A percentile compares a stretch with the other conserved stretches of the same genome.
Conservation (phyloP, 2,329 filamentous ascomycete genomes). For the Aspergillus sp. region DNA sequence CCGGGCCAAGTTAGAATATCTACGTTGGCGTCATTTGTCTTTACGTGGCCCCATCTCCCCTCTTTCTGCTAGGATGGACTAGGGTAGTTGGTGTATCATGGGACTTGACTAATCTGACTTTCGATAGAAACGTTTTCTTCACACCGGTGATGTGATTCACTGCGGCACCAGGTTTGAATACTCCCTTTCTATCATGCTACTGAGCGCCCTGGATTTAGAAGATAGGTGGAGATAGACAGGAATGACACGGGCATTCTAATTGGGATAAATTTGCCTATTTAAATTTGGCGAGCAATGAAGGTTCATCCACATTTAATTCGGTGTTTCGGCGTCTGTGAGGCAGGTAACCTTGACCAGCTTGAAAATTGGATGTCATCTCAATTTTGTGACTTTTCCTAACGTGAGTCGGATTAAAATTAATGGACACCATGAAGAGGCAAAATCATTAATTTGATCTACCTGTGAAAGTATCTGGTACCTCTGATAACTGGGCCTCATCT, state of each 20-base stretch:
- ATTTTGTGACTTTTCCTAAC: neutral
- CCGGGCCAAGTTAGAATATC: neutral
- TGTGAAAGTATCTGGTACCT: neutral
- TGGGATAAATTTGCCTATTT: neutral
- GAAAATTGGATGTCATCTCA: neutral
- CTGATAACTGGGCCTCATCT: neutral
- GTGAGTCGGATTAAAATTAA: neutral
- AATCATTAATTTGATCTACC: neutral
- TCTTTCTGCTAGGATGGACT: neutral
- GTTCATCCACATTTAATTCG: neutral
- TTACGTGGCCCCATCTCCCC: neutral
- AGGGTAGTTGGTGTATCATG: neutral
- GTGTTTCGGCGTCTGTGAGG: neutral
- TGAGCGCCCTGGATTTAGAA: neutral
- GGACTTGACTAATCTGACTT: neutral
- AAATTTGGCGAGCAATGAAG: neutral
- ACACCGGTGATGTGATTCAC: neutral
- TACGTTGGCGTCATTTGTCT: neutral
- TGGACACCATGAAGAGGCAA: neutral
- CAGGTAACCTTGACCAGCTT: neutral
- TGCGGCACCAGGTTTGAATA: neutral
- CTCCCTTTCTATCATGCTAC: neutral
- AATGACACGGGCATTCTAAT: neutral
- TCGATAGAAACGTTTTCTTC: neutral
- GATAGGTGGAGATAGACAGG: neutral